Conservation (phyloP, 108 stramenopile genomes). For the Skeletonema tropicum region DNA sequence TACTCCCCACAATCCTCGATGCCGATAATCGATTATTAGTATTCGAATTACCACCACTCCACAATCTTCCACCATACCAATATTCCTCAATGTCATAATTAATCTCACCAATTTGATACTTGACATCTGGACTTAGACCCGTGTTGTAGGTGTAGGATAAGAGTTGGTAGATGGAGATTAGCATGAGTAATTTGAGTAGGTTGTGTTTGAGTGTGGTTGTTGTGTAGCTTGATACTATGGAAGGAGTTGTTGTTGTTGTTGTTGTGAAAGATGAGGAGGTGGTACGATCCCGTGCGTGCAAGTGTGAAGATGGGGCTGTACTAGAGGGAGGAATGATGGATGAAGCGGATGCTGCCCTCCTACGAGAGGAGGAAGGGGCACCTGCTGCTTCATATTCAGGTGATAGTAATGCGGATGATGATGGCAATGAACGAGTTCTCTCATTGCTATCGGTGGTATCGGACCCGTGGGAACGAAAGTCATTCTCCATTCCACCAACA, state of each 20-base stretch:
- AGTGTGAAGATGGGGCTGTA: not conserved
- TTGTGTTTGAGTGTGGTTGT: not conserved
- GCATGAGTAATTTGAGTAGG: slow-evolving; percentile 18
- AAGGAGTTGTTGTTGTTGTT: slow-evolving; percentile 1
- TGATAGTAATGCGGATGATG: not conserved
- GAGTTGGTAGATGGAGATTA: slow-evolving; percentile 34
- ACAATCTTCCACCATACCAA: slow-evolving; percentile 27
- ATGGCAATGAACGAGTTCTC: not conserved
- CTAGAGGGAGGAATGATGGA: not conserved
- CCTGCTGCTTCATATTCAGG: not conserved
- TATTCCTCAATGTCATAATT: slow-evolving; percentile 41
- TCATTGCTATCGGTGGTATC: not conserved
- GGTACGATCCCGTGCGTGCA: not conserved
- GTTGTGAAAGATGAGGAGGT: not conserved
- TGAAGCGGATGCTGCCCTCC: not conserved
- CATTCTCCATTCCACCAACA: not conserved
- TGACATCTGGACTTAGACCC: slow-evolving; percentile 11
- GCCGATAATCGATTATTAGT: not conserved
- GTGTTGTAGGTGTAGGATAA: slow-evolving; percentile 42
- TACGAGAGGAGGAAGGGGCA: not conserved
- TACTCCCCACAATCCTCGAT: slow-evolving; percentile 9
- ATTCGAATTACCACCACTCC: slow-evolving; percentile 1
- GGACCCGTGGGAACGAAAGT: not conserved
- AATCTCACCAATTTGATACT: slow-evolving; percentile 33
- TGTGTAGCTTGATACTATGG: slow-evolving; percentile 18